Evolutionary conservation across 805 yeast species (phyloP), one percentile per base, ranked within the genome.

Genomic region (Kuraishia borneana): DNA sequence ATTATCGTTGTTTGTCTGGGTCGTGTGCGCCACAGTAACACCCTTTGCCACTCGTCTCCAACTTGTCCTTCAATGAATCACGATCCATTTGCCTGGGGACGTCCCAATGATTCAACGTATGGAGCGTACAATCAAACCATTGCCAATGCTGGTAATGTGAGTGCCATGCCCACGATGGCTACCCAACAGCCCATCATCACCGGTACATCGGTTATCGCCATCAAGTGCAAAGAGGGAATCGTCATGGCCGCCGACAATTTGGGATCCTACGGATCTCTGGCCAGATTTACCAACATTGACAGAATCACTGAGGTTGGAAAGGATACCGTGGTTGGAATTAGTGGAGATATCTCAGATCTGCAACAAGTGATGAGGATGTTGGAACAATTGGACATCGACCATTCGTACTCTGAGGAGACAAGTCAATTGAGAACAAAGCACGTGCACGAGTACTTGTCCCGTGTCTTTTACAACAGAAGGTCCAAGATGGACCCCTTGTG

Each of bases 121-220:
- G 98, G 98, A 13, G 54, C 63, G 6, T 92, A 88, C 62, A 83
- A 81, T 54, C 67, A 66, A 36, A 57, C 69, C 32, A 89, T 88
- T 47, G 82, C 94, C 32, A 60, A 76, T 42, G 87, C 87, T 1
- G 43, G 43, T 20, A 40, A 39, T 18, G 39, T 35, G 40, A 44
- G 41, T 12, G 62, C 61, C 30, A 69, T 76, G 52, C 96, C 96
- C 21, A 71, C 66, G 36, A 73, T 76, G 76, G 79, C 83, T 56
- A 89, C 98, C 2, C 95, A 84, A 55, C 85, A 78, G 52, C 99
- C 99, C 32, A 81, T 83, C 44, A 84, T 92, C 39, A 92, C 99
- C 10, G 97, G 98, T 52, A 84, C 97, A 1, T 85, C 96, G 23
- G 98, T 92, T 17, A 68, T 92, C 46, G 94, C 92, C 6, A 70